Evolutionary conservation across 805 yeast species (phyloP).

Genomic region (Pichia nanzhaoensis): DNA sequence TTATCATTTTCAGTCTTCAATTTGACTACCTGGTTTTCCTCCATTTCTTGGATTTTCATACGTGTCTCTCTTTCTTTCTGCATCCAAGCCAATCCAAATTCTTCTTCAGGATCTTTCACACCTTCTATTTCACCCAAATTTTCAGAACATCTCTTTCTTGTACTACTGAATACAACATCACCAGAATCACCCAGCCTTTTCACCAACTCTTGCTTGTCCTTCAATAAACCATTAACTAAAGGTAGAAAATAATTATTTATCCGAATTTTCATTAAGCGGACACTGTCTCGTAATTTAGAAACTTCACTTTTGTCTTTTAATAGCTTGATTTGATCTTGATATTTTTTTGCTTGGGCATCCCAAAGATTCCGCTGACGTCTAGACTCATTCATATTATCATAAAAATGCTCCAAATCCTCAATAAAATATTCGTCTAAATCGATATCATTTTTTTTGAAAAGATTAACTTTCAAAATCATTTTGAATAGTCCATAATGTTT

Average conservation of each 20-base stretch:
- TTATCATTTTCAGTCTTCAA: not conserved
- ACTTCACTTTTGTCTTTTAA: conserved; percentile 4
- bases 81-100: conserved; percentile 1
- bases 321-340: not conserved
- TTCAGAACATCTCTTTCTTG: not conserved
- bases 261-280: conserved; percentile 2
- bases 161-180: not conserved
- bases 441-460: not conserved
- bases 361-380: not conserved
- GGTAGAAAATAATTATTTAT: conserved; percentile 7
- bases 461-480: not conserved
- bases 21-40: not conserved
- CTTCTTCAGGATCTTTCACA: not conserved
- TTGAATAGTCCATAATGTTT: conserved; percentile 11
- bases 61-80: conserved; percentile 7
- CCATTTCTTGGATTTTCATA: not conserved
- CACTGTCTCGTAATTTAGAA: not conserved
- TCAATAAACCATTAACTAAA: conserved; percentile 4
- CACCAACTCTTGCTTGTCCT: not conserved
- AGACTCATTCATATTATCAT: not conserved
- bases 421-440: conserved; percentile 10
- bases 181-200: not conserved
- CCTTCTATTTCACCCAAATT: not conserved
- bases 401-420: conserved; percentile 6
- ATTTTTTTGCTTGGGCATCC: not conserved